Base-by-base conservation (phyloP, 805 yeast genomes). In the Yamadazyma scolyti region DNA sequence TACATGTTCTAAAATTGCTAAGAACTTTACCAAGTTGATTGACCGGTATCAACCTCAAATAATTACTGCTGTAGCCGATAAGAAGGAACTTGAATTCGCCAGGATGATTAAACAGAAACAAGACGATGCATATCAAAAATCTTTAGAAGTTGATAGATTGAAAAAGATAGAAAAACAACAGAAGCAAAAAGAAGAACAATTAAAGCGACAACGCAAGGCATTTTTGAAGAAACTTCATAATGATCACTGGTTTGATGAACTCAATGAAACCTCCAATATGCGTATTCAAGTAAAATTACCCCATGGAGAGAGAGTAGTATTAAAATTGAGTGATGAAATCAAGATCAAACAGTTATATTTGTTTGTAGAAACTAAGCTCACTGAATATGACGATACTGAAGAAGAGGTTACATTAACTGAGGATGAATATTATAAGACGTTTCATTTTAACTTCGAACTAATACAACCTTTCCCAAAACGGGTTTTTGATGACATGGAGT, bases 261-360 rank as follows among this genome's bases (percentile, higher is more conserved):
- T 44, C 15, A 37, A 37, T 19, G 12, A 15, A 3, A 39, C 36
- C 1, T 33, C 39, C 9, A 38, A 31, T 21, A 60, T 60, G 0
- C 46, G 56, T 28, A 64, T 79, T 13, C 78, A 81, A 30, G 58
- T 79, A 40, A 69, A 77, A 47, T 55, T 73, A 20, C 77, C 82
- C 6, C 49, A 64, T 20, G 84, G 85, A 2, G 60, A 61, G 28
- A 52, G 78, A 33, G 47, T 68, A 6, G 59, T 76, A 2, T 68
- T 71, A 20, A 65, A 59, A 21, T 67, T 79, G 31, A 41, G 46
- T 24, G 54, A 60, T 19, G 37, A 51, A 2, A 57, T 66, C n/a
- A 46, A 71, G 0, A 39, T 73, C 15, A 51, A 48, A 23, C 78
- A 77, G 25, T 45, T 79, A 2, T 77, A 77, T 45, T 46, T 71